phyloP scores from a whole-genome alignment of 1,284 basidiomycete genomes.

The Cutaneotrichosporon daszewskae region DNA sequence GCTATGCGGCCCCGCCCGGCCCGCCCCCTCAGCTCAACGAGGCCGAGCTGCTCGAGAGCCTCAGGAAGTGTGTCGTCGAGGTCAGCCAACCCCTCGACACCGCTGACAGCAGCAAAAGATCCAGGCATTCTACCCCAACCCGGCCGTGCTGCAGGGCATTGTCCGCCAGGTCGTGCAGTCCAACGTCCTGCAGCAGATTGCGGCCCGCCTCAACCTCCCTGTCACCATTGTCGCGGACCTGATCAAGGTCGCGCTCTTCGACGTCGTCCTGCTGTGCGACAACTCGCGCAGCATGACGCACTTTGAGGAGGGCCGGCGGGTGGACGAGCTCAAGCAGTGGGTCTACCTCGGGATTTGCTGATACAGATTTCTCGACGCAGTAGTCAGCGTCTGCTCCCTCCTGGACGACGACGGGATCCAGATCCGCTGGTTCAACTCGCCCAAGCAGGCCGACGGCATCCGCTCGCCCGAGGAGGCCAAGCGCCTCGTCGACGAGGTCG shows the following conservation, averaged over 20 bases:
- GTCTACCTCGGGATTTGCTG: not conserved
- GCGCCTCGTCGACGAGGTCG: constrained; percentile 28
- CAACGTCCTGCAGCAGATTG: constrained; percentile 44
- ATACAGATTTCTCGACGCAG: constrained; percentile 9
- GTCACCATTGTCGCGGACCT: constrained; percentile 47
- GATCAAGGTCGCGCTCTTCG: constrained; percentile 45
- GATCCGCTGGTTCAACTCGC: constrained; percentile 49
- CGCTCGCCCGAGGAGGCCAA: constrained; percentile 35
- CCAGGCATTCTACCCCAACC: constrained; percentile 46
- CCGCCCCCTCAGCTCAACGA: too few species aligned
- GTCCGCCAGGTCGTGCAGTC: constrained; percentile 44
- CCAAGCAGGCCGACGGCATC: constrained; percentile 47
- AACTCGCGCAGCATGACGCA: constrained; percentile 48
- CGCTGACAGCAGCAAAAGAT: constrained; percentile 35
- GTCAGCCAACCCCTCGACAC: constrained; percentile 23
- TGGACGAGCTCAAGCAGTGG: constrained; percentile 30
- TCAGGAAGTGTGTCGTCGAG: too few species aligned
- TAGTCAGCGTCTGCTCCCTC: constrained; percentile 46
- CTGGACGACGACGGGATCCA: constrained; percentile 51
- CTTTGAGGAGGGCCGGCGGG: constrained; percentile 44
- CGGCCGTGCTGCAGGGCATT: constrained; percentile 43
- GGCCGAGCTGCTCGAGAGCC: too few species aligned
- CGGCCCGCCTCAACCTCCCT: constrained; percentile 47
- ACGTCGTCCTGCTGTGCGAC: constrained; percentile 45
- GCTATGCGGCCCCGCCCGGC: too few species aligned